Conservation (phyloP, 2,329 filamentous ascomycete genomes). For the Botrytis hyacinthi region DNA sequence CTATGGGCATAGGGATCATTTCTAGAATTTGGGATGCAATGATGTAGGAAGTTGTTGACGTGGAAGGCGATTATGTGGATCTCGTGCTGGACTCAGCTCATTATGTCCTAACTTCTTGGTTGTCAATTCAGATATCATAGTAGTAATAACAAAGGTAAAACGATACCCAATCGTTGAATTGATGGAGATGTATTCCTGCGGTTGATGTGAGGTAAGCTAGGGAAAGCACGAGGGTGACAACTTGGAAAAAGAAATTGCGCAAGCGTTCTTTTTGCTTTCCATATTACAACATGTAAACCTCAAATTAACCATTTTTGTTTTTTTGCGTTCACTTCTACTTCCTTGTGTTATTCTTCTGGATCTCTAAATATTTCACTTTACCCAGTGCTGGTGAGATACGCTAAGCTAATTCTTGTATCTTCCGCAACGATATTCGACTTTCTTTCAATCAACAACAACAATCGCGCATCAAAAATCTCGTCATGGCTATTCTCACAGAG, state of each 20-base stretch:
- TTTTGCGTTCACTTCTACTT: neutral
- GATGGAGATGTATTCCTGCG: too few species aligned
- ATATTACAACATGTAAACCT: neutral
- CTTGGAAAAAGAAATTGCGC: neutral
- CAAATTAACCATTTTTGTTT: neutral
- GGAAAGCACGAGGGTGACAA: neutral
- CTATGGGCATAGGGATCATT: neutral
- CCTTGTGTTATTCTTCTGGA: neutral
- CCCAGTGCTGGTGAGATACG: neutral
- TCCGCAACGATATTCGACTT: too few species aligned
- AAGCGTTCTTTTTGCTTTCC: neutral
- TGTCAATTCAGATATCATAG: neutral
- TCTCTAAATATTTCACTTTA: neutral
- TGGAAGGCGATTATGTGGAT: neutral
- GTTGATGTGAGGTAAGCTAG: too few species aligned
- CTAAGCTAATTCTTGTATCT: neutral
- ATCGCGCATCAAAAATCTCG: too few species aligned
- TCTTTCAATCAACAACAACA: neutral
- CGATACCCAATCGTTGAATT: too few species aligned
- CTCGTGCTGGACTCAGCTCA: neutral
- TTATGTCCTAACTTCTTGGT: fast-evolving
- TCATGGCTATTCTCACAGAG: neutral
- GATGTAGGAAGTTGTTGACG: neutral
- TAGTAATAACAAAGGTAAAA: neutral
- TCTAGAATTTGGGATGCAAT: neutral